Base-by-base conservation (phyloP, 2,329 filamentous ascomycete species). In the Beauveria sp. region DNA sequence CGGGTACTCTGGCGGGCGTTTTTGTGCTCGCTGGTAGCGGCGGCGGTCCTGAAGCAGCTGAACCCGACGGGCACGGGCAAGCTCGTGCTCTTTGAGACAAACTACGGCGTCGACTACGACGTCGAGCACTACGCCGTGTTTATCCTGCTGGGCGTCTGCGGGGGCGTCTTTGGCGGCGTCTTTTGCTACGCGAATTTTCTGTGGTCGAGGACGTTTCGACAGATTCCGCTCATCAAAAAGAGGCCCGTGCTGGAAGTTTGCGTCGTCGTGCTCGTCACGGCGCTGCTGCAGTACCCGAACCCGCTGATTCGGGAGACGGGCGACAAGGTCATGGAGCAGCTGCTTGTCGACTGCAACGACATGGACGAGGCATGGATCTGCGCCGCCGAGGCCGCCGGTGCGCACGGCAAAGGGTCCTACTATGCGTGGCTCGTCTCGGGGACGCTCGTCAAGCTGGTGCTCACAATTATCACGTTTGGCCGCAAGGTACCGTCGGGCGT, bases 1-100 rank as follows among this genome's bases (percentile, higher is more conserved):
- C 98, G 98, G 75, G 98, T 95, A 8, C 98, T 99, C 95, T 99
- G 95, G 95, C 93, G 97, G 72, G 96, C 92, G 69, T 99, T 99
- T 70, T 93, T 99, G 45, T 98, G 95, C 69, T 95, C 95, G 71
- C 98, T 98, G 93, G 91, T 96, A 16, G 95, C 93, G n/a, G 93
- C 95, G n/a, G 91, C 98, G 42, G 91, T 92, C 14, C 80, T 99
- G 5, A 93, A 98, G 74, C 91, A 91, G 6, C 84, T 96, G 64
- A 95, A 99, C 71, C 95, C 95, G 5, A 98, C 97, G 72, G 86
- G 95, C 59, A 96, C 93, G 1, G 95, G 93, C 60, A 96, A 99
- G 73, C 88, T 98, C 57, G 95, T 98, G 50, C 79, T 98, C 59
- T 99, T 96, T 72, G 93, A 99, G 74, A 93, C 96, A 69, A 93